Evolutionary conservation across 495 filamentous ascomycete species (phyloP), one percentile per base, ranked within the genome.

Genomic region (Talaromyces stipitatus): DNA sequence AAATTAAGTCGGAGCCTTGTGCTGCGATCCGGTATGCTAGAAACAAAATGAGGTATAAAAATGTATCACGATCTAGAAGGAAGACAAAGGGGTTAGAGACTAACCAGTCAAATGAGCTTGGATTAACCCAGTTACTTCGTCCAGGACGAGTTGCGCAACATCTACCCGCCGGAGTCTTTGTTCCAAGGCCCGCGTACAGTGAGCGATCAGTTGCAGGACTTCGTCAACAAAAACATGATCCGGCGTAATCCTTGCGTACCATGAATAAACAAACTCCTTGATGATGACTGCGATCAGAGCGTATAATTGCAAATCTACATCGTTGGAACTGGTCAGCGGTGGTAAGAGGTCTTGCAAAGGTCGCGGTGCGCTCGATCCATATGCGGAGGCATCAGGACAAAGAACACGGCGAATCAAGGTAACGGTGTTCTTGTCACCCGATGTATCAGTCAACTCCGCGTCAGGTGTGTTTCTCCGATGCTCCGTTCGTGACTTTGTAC

Each of bases 161-260:
- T 98, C 90, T 20, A 92, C 80, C 61, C 85, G 85, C 54, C 90
- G 79, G 53, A 97, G 63, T 61, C 94, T 80, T 70, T 94, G 83
- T 71, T 97, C 94, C 38, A 98, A 70, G 11, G 85, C 89, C 46
- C 88, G 79, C 16, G 91, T 96, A 66, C 88, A 91, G 69, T 95
- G 91, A 48, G 91, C 94, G 58, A 97, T 87, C 54, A 96, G 84
- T 64, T 86, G 85, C 29, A 97, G 78, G 43, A 96, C 81, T 71
- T 97, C 95, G 62, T 87, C 83, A 52, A 92, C 85, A 61, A 98
- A 89, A 1, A 80, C 77, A 57, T 91, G 86, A 68, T 98, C 95
- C 3, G 91, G 81, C 2, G 92, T 97, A 66, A 98, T 90, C 64
- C 87, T 90, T 47, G 77, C 78, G 72, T 98, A 98, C 94, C 94